A percentile compares a stretch with the other conserved stretches of the same genome.
phyloP scores from a whole-genome alignment of 345 rosid species.

The Geranium brycei region DNA sequence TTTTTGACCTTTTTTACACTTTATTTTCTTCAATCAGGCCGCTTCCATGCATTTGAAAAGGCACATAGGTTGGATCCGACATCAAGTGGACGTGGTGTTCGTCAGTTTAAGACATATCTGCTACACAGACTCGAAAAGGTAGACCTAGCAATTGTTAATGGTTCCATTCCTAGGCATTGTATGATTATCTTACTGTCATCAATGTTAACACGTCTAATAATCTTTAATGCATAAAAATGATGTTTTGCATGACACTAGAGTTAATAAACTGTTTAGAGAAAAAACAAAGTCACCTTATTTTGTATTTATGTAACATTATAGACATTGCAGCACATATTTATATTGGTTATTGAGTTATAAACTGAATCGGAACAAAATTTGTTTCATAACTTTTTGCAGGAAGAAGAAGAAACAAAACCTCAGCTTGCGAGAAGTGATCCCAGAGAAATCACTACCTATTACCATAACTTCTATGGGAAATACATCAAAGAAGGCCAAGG shows the following conservation, averaged over 20 bases:
- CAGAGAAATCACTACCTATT: slow-evolving; percentile 55
- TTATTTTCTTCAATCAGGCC: slow-evolving; percentile 39
- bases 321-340: no score
- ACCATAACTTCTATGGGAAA: slow-evolving; percentile 46
- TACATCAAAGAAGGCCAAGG: slow-evolving; percentile 47
- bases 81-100: slow-evolving; percentile 71
- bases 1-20: neutral
- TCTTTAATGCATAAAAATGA: no score
- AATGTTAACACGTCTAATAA: no score
- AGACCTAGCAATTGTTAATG: neutral
- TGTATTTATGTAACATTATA: no score
- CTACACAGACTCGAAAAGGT: slow-evolving; percentile 77
- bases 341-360: no score
- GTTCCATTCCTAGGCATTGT: neutral
- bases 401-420: slow-evolving; percentile 33
- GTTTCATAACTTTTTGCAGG: slow-evolving; percentile 26
- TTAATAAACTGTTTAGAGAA: no score
- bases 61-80: slow-evolving; percentile 63
- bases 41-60: slow-evolving; percentile 79
- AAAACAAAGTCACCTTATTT: no score
- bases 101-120: slow-evolving; percentile 85
- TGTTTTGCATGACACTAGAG: no score
- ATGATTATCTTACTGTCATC: no score
- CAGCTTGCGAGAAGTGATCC: slow-evolving; percentile 40
- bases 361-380: no score